Base-by-base conservation (phyloP, 116 monocot genomes). In the Dioscorea cayenensis region DNA sequence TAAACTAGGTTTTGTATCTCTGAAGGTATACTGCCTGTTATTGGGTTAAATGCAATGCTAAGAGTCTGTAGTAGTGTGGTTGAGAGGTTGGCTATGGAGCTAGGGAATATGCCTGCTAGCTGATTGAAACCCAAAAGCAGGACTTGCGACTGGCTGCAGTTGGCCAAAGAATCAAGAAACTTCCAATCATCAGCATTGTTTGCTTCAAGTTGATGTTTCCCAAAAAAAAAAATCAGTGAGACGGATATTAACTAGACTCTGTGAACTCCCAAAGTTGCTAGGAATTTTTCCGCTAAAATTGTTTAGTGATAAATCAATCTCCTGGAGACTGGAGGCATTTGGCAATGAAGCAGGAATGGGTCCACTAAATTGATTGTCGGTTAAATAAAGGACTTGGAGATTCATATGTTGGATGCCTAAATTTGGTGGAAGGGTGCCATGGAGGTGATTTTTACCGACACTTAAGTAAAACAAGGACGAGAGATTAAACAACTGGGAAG, bases 251-350 rank as follows among this genome's bases (percentile, higher is more conserved):
- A 35, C 5, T 4, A 84, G 72, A 36, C 17, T 38, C 5, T 20
- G 13, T 27, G 80, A 63, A 0, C 7, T 43, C 38, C 80, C 85
- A 3, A 85, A 23, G 25, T 73, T 25, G 1, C 29, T 6, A 5
- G 80, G 85, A 0, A 89, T 28, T 2, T 36, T 7, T 19, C 82
- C 85, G 18, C 19, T 75, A 48, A 89, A 78, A 18, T 36, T 68
- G 59, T 89, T 89, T 3, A 3, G 0, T 6, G 1, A 2, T 18
- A 85, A 29, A 19, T 75, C 73, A 43, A 89, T 23, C 25, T 71
- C 9, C 2, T 50, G 7, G 2, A 84, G 19, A 0, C 38, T 21
- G 0, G 87, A 76, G 16, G 84, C 84, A 66, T 87, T 84, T 14
- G 59, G 7, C 14, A 87, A 18, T 10, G 84, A 81, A 13, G 23